Evolutionary conservation across 2,329 filamentous ascomycete genomes (phyloP), one percentile per base, ranked within the genome.

Genomic region (Tympanopsis confertula): DNA sequence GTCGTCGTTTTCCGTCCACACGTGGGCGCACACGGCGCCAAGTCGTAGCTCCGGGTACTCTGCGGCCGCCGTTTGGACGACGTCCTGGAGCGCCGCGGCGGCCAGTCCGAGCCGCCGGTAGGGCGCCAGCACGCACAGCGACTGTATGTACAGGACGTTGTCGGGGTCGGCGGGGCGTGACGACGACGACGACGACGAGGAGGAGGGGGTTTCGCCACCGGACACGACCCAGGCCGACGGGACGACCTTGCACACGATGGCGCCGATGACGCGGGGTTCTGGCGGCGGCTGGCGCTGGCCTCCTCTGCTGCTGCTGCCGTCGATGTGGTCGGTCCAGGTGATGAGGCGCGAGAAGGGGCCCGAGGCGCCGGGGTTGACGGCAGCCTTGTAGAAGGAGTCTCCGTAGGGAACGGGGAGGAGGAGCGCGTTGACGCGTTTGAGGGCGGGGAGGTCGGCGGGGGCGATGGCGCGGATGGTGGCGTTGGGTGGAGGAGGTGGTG

Each of bases 1-100:
- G 15, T 80, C 76, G 2, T 69, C 65, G 51, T 80, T 81, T 41
- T 75, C 67, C 10, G 76, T 77, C 78, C 78, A 82, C 13, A 82
- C 78, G 52, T 82, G 78, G 4, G 78, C 78, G 45, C 74, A 80
- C 13, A 78, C 59, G 32, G 62, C 48, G 37, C 63, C 49, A 43
- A 63, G 53, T 13, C 44, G 55, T 3, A 57, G 57, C 10, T 56
- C 54, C 47, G 17, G 42, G 12, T 48, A 44, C 29, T 46, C 51
- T 5, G 50, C 48, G 12, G 56, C 57, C 2, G 63, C 62, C 10
- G 61, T 57, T 17, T 57, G 56, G 39, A 71, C 46, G 35, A 76
- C 61, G 44, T 69, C 62, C 35, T 74, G 66, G 13, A 82, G 57
- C 0, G 74, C 65, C 18, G 70, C 67, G n/a, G 64, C 61, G 12